These are phyloP conservation scores for Penicillium bovifimosum DNA, from an alignment of 495 filamentous ascomycete genomes.

Conservation along the genomic window DNA sequence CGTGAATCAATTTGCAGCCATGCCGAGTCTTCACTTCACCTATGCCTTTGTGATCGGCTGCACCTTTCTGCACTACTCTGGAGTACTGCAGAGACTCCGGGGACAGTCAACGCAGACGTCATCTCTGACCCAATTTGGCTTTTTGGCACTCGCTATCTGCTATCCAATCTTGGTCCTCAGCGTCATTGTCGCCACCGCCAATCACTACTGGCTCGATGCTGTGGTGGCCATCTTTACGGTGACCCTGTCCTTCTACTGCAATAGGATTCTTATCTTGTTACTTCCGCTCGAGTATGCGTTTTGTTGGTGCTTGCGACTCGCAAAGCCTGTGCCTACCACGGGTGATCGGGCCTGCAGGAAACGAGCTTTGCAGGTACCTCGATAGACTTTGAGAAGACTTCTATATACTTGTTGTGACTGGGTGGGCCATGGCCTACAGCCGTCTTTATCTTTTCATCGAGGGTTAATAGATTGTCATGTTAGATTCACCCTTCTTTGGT, in stretches of 20 bases:
- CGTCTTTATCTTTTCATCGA: neutral
- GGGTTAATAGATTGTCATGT: too few relatives aligned
- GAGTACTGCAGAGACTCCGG: conserved; percentile 40
- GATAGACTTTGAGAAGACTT: too few relatives aligned
- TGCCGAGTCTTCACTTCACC: conserved; percentile 57
- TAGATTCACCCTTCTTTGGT: too few relatives aligned
- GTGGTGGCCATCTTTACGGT: conserved; percentile 47
- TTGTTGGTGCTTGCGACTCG: conserved; percentile 48
- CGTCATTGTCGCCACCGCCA: conserved; percentile 61
- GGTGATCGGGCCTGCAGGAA: conserved; percentile 26
- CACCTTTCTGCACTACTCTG: conserved; percentile 56
- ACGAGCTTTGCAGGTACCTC: neutral
- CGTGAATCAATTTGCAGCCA: conserved; percentile 51
- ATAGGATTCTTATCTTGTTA: conserved; percentile 48
- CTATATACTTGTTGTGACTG: too few relatives aligned
- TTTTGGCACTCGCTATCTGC: conserved; percentile 42
- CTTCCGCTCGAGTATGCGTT: conserved; percentile 54
- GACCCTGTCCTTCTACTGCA: conserved; percentile 46
- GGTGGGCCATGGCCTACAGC: neutral
- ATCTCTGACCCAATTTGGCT: conserved; percentile 35
- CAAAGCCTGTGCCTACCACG: conserved; percentile 55
- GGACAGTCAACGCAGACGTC: conserved; percentile 35
- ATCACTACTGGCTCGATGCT: conserved; percentile 62
- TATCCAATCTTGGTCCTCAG: conserved; percentile 56
- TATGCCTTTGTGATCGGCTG: conserved; percentile 56